Evolutionary conservation across 495 filamentous ascomycete genomes (phyloP).

Genomic region (Aspergillus sclerotioniger): DNA sequence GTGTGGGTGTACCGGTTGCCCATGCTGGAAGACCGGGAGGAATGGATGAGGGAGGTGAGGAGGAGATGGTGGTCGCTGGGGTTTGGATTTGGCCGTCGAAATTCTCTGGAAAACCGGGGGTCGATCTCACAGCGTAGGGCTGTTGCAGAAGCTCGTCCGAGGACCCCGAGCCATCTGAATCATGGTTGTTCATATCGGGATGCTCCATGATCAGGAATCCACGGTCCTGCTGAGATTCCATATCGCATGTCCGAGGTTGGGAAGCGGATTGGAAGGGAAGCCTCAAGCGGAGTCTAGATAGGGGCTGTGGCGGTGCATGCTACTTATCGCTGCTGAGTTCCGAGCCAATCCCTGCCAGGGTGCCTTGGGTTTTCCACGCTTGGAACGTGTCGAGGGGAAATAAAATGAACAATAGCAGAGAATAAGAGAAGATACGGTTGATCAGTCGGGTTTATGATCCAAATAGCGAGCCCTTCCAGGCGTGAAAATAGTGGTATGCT

Average conservation of each 20-base stretch:
- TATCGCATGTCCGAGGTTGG: constrained; percentile 15
- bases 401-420: too few species aligned
- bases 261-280: constrained; percentile 13
- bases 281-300: constrained; percentile 16
- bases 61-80: constrained; percentile 42
- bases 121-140: constrained; percentile 42
- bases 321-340: not conserved
- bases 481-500: too few species aligned
- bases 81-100: constrained; percentile 39
- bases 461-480: too few species aligned
- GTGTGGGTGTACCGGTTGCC: constrained; percentile 35
- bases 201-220: constrained; percentile 50
- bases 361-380: not conserved
- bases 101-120: constrained; percentile 37
- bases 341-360: not conserved
- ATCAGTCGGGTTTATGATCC: too few species aligned
- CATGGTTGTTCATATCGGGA: constrained; percentile 52
- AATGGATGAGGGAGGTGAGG: constrained; percentile 42
- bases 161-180: constrained; percentile 64
- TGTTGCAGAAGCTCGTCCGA: constrained; percentile 56
- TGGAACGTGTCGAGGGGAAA: not conserved
- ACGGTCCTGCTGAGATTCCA: constrained; percentile 26
- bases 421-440: too few species aligned
- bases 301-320: constrained; percentile 23
- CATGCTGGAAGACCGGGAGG: constrained; percentile 40